Percentiles rank a stretch among this genome's conserved stretches.
Conservation (phyloP, 2,329 filamentous ascomycete species). For the Aspergillus novofumigatus region DNA sequence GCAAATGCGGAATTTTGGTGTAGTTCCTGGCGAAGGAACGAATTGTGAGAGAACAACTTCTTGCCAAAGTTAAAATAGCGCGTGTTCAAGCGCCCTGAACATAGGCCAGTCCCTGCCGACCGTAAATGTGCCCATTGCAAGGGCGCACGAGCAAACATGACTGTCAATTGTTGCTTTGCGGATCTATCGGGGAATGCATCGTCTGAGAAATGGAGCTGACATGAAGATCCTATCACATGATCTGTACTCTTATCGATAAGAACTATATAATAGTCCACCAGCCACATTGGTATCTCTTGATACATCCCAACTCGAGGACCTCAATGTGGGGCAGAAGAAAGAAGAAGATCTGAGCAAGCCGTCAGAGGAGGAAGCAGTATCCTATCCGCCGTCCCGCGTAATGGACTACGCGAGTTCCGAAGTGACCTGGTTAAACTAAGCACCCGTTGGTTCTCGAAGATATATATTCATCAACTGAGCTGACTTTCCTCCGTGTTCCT, state of each 20-base stretch:
- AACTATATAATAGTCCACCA: slow-evolving; percentile 12
- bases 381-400: background rate
- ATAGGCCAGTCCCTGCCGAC: slow-evolving; percentile 8
- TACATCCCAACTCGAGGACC: background rate
- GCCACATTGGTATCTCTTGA: background rate
- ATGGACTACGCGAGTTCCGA: background rate
- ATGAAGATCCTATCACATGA: background rate
- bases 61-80: slow-evolving; percentile 19
- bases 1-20: slow-evolving; percentile 23
- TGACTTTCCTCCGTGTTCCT: background rate
- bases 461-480: background rate
- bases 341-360: background rate
- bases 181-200: background rate
- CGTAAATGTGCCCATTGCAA: slow-evolving; percentile 22
- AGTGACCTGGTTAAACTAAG: background rate
- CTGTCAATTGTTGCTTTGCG: slow-evolving; percentile 6
- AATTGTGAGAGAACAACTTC: slow-evolving; percentile 33
- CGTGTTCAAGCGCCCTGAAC: slow-evolving; percentile 10
- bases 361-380: background rate
- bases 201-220: background rate
- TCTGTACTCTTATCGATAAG: background rate
- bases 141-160: slow-evolving; percentile 28
- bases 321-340: background rate
- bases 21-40: slow-evolving; percentile 19
- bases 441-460: background rate